Base-by-base conservation (phyloP, 805 yeast species). In the Ogataea saltuana region DNA sequence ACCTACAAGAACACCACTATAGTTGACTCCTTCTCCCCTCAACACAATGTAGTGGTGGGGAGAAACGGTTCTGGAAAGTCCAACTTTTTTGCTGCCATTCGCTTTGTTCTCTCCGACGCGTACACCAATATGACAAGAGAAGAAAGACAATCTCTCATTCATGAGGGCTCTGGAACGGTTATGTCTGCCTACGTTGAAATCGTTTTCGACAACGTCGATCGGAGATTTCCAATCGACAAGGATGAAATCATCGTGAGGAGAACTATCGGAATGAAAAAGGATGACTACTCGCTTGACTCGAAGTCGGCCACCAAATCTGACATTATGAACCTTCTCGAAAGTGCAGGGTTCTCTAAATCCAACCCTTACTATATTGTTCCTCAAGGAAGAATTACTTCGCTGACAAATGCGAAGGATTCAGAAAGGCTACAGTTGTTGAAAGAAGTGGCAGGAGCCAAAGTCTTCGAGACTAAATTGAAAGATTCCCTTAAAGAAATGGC, bases 301-400 rank as follows among this genome's bases (percentile, higher is more conserved):
- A 84, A 80, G 55, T 74, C 87, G 11, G 85, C 91, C 3, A 83
- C 91, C 1, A 77, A 89, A 54, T 72, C 85, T 2, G 97, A 89
- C 59, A 75, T 90, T 12, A 81, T 82, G 79, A 85, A 86, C 50
- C 67, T 88, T 49, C 70, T 90, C 27, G 97, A 91, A 61, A 83
- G 87, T 56, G 96, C 96, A 0, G 99, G 99, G 0, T 88, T 93
- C 58, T 85, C 96, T 0, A 75, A 85, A 48, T 80, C 88, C 5
- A 90, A 89, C 51, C 97, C 97, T 1, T 91, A 90, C 64, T 91
- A 91, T 61, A 91, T 93, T 53, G 98, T 93, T 4, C 98, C 99
- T 0, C 99, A 93, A 65, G 99, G 99, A 16, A 75, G 87, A 54
- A 88, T 93, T 54, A 85, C 96, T 1, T 75, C 86, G 0, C 71